Base-by-base conservation (phyloP, 1,284 basidiomycete species). In the Sporisorium iseilematis-ciliati region DNA sequence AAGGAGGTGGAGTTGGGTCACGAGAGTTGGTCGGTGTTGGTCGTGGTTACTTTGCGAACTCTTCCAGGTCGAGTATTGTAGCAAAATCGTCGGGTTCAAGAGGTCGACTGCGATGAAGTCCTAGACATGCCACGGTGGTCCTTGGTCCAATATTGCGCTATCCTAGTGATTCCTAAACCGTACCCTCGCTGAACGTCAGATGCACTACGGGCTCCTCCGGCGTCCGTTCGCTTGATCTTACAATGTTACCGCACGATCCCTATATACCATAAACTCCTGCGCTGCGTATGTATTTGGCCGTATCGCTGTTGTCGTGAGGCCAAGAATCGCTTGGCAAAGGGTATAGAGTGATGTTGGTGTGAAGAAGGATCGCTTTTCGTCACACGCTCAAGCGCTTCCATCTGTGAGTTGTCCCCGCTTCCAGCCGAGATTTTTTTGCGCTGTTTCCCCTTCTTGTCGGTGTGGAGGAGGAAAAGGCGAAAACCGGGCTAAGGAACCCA, bases 381-480 rank as follows among this genome's bases (percentile, higher is more conserved):
- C n/a, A n/a, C n/a, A n/a, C 6, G 23, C 14, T 52, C 50, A 29
- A 29, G 29, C 4, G 31, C 35, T 51, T 51, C 10, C 49, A 31
- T 20, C n/a, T n/a, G n/a, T n/a, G n/a, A n/a, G 16, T 35, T 52
- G 23, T 52, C 35, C 21, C 20, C 21, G n/a, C 40, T 25, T 52
- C 14, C 51, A 25, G 40, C 51, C 51, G 23, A 16, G 23, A 18
- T 21, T 43, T 38, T 54, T 54, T 54, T n/a, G n/a, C n/a, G n/a
- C 18, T 20, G 40, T n/a, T 54, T 54, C 25, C 20, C 35, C 33
- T 23, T 23, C 25, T 20, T 4, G 26, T 10, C 38, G 35, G 46
- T 45, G 50, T 60, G 50, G 57, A 53, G 57, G 42, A 45, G 35
- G 23, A 38, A 38, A 18, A 57, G 46, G 46, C 38, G 29, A 29